phyloP scores from a whole-genome alignment of 305 asterid species.

The Solanum hybrid region DNA sequence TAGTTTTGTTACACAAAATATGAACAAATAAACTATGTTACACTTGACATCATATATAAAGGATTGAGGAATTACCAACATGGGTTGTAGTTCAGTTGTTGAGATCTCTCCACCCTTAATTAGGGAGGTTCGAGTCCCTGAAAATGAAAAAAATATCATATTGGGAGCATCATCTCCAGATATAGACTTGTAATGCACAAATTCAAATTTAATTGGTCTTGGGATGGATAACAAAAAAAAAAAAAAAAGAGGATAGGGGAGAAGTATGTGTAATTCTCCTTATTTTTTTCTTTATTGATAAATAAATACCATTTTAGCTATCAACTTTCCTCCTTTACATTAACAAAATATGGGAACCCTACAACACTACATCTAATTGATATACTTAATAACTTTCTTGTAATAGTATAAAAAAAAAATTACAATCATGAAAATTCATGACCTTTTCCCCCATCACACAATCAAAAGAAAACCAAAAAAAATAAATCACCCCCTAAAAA shows the following conservation, averaged over 20 bases:
- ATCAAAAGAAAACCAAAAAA: neutral
- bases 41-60: neutral
- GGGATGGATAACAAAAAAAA: too few species aligned
- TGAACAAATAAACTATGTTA: neutral
- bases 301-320: neutral
- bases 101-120: neutral
- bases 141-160: too few species aligned
- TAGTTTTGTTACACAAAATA: neutral
- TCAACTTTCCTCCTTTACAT: neutral
- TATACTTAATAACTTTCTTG: neutral
- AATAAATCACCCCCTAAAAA: neutral
- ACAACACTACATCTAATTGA: neutral
- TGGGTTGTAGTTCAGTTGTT: rapidly evolving
- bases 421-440: neutral
- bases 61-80: neutral
- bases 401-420: neutral
- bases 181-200: neutral
- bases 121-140: neutral
- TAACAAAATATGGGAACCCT: neutral
- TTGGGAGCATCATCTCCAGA: neutral
- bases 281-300: neutral
- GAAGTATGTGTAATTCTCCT: neutral
- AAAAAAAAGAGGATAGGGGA: neutral
- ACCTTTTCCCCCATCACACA: neutral
- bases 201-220: neutral